phyloP scores from a whole-genome alignment of 129 eudicot genomes.

The Arctium lappa region DNA sequence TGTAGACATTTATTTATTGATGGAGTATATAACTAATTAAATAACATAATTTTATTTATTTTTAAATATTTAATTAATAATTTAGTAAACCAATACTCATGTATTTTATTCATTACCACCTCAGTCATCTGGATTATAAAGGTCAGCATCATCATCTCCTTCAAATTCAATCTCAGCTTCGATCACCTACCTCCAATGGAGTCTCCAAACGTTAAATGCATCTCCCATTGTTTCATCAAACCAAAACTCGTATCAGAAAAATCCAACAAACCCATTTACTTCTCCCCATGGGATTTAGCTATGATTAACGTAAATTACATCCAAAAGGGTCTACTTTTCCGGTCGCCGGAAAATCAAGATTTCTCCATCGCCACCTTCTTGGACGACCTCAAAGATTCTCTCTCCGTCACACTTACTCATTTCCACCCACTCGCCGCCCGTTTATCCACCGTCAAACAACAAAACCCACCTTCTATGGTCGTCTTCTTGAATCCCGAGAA shows the following conservation, averaged over 20 bases:
- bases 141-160: background rate
- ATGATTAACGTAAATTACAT: conserved; percentile 44
- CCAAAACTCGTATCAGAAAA: conserved; percentile 36
- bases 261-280: conserved; percentile 41
- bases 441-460: conserved; percentile 29
- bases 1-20: too few species aligned
- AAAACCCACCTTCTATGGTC: conserved; percentile 28
- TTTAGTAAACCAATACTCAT: too few species aligned
- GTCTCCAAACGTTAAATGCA: conserved; percentile 20
- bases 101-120: too few species aligned
- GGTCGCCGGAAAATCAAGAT: conserved; percentile 12
- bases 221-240: conserved; percentile 56
- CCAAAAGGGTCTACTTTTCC: conserved; percentile 59
- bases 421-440: conserved; percentile 70
- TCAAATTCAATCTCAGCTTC: background rate
- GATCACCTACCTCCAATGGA: conserved; percentile 19
- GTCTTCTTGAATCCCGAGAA: conserved; percentile 36
- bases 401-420: conserved; percentile 48
- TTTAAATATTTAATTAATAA: too few species aligned
- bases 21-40: too few species aligned
- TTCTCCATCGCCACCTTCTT: conserved; percentile 26
- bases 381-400: conserved; percentile 47
- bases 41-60: too few species aligned
- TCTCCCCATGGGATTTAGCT: conserved; percentile 55
- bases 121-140: background rate